phyloP scores from a whole-genome alignment of 2,329 filamentous ascomycete species.

The Leptographium procerum region DNA sequence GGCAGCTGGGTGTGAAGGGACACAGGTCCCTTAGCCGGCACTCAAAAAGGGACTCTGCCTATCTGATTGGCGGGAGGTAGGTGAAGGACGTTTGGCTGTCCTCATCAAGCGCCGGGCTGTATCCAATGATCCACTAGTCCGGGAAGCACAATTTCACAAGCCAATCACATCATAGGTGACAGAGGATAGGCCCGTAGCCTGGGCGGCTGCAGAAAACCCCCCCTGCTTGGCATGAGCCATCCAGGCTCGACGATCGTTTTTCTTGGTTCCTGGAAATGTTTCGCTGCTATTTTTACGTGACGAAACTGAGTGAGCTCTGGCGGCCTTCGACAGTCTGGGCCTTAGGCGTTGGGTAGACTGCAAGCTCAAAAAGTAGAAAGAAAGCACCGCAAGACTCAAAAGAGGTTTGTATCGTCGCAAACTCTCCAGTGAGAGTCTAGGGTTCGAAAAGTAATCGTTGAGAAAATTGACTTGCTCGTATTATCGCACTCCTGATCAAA shows the following conservation, averaged over 20 bases:
- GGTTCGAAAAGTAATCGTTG: too few species aligned
- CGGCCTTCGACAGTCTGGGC: too few species aligned
- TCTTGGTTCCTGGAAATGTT: neutral
- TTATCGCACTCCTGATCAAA: too few species aligned
- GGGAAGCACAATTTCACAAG: neutral
- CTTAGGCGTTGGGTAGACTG: too few species aligned
- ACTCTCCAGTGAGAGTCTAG: too few species aligned
- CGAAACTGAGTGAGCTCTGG: neutral
- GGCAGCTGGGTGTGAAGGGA: neutral
- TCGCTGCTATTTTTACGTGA: too few species aligned
- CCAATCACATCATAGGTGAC: conserved; percentile 1
- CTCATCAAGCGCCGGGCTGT: neutral
- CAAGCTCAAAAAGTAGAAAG: too few species aligned
- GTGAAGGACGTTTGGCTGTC: neutral
- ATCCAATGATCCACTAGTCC: neutral
- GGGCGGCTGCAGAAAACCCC: neutral
- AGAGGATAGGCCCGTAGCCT: neutral
- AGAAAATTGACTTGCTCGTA: too few species aligned
- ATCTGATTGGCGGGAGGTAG: neutral
- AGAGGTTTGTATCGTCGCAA: too few species aligned
- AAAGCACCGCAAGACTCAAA: too few species aligned
- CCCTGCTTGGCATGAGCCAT: neutral
- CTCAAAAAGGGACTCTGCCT: neutral
- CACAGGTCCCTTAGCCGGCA: neutral
- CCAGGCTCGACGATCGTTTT: neutral